Base-by-base conservation (phyloP, 2,329 filamentous ascomycete genomes). In the Blumeria graminis region DNA sequence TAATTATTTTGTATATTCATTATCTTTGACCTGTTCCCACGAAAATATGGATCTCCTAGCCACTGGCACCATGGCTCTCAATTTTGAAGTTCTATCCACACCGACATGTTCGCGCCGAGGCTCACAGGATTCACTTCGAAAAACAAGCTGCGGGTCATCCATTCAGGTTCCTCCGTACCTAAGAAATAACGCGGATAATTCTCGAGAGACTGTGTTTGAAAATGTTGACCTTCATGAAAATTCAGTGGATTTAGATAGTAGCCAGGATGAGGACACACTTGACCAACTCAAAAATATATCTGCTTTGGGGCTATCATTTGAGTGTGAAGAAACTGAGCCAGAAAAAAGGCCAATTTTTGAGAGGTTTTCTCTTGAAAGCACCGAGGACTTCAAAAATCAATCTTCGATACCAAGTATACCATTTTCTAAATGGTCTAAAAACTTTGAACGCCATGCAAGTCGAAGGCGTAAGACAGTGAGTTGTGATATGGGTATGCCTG, bases 361-460 rank as follows among this genome's bases (percentile, higher is more conserved):
- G 28, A 56, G 64, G 36, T 67, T 67, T 51, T 61, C 61, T 18
- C 52, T 67, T 11, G 65, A 66, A 11, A 61, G 62, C 48, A 35
- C 45, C 4, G 58, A 61, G 14, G 43, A 57, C 53, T 54, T 59
- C 33, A 48, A 52, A 28, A 59, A 60, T 51, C 53, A 48, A 9
- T 58, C 57, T 11, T 50, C 58, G 16, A 60, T 60, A 13, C 41
- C 55, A 13, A 59, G 63, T 6, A 55, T 55, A 28, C 78, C 81
- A 1, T 87, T 90, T 63, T 75, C 77, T 50, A 81, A 77, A 65
- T 90, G 85, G 84, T 77, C 89, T 68, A 82, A 72, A 60, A 82
- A 76, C 4, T 69, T 90, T 18, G 77, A 82, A 58, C 76, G 74
- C 59, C 76, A 76, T 63, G 76, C 72, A 57, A 66, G 64, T 51